These are phyloP conservation scores for Chaetomiaceae sp. DNA, from an alignment of 2,329 filamentous ascomycete genomes.

Conservation along the genomic window DNA sequence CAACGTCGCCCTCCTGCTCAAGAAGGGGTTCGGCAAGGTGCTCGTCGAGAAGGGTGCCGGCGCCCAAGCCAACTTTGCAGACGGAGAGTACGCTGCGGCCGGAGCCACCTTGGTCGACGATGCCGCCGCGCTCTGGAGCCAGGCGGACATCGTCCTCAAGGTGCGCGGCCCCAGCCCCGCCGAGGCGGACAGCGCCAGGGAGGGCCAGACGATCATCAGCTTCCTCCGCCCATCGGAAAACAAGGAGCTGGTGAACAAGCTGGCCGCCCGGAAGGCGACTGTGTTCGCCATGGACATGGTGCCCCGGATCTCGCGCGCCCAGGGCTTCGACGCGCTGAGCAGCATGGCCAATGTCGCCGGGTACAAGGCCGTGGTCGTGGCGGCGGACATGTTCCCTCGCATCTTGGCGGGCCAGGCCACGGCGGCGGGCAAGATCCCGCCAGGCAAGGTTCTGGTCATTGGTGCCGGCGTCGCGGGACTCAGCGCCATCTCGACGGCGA, in stretches of 20 bases:
- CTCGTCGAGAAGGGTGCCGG: slow-evolving; percentile 80
- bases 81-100: slow-evolving; percentile 68
- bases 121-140: slow-evolving; percentile 61
- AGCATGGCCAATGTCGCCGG: slow-evolving; percentile 94
- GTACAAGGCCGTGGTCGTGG: slow-evolving; percentile 86
- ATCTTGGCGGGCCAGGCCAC: slow-evolving; percentile 88
- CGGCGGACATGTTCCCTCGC: slow-evolving; percentile 81
- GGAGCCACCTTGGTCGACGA: slow-evolving; percentile 71
- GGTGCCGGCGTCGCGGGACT: slow-evolving; percentile 84
- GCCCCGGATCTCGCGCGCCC: slow-evolving; percentile 80
- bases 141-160: slow-evolving; percentile 76
- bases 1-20: slow-evolving; percentile 74
- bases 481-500: slow-evolving; percentile 80
- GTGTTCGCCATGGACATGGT: slow-evolving; percentile 91
- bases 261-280: slow-evolving; percentile 65
- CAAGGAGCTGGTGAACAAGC: slow-evolving; percentile 63
- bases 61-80: slow-evolving; percentile 66
- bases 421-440: slow-evolving; percentile 83
- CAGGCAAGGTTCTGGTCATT: slow-evolving; percentile 84
- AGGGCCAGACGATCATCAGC: slow-evolving; percentile 70
- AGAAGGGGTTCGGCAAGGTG: slow-evolving; percentile 75
- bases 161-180: slow-evolving; percentile 67
- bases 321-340: slow-evolving; percentile 81
- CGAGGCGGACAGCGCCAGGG: slow-evolving; percentile 62
- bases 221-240: slow-evolving; percentile 82